Conservation (phyloP, 129 eudicot genomes). For the Chrysanthemum makinoi region DNA sequence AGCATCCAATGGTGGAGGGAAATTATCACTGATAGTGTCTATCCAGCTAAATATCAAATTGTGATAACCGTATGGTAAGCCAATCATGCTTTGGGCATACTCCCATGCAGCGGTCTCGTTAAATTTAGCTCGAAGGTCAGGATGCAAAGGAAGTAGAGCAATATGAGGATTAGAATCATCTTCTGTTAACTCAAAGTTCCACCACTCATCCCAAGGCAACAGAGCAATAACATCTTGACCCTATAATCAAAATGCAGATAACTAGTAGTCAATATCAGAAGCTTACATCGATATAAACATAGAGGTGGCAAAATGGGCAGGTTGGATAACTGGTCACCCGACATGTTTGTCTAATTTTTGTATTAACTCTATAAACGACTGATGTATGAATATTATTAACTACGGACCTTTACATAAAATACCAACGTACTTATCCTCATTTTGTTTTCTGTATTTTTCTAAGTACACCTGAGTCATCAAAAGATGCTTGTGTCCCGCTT, state of each 20-base stretch:
- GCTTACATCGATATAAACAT: neutral
- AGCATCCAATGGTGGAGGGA: conserved; percentile 93
- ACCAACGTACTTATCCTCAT: too few relatives aligned
- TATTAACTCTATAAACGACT: too few relatives aligned
- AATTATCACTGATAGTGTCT: conserved; percentile 73
- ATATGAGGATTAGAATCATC: conserved; percentile 93
- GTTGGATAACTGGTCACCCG: neutral
- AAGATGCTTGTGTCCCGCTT: too few relatives aligned
- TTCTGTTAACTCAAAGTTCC: conserved; percentile 85
- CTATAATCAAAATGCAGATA: conserved; percentile 33
- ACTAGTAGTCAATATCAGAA: neutral
- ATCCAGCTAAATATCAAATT: conserved; percentile 96
- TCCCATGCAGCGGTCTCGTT: conserved; percentile 98
- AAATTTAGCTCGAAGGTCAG: conserved; percentile 75
- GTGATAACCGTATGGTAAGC: conserved; percentile 85
- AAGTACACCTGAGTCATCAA: too few relatives aligned
- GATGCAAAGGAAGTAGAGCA: conserved; percentile 94
- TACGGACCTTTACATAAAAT: too few relatives aligned
- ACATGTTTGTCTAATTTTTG: neutral
- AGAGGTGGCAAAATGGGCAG: neutral
- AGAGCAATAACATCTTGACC: conserved; percentile 89
- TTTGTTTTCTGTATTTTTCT: too few relatives aligned
- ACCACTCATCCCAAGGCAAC: conserved; percentile 98
- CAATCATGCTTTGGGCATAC: conserved; percentile 83
- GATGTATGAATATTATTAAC: too few relatives aligned